phyloP scores from a whole-genome alignment of 2,329 filamentous ascomycete species.

The Aspergillus caelatus region DNA sequence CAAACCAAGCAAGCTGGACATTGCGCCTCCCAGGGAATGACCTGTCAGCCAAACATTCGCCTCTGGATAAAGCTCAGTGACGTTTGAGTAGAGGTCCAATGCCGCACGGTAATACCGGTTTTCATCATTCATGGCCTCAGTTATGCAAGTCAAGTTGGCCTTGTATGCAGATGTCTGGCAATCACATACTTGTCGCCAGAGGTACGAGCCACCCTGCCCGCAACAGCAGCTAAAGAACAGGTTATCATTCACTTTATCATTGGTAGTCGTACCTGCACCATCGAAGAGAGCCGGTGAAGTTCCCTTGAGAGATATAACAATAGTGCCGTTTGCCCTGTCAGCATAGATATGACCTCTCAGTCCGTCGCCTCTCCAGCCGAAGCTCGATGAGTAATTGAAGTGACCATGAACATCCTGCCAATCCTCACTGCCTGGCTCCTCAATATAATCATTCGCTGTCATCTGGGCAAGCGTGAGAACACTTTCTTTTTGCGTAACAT shows the following conservation, averaged over 20 bases:
- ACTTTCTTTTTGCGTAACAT: slow-evolving; percentile 82
- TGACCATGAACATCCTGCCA: slow-evolving; percentile 80
- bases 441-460: slow-evolving; percentile 85
- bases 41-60: slow-evolving; percentile 87
- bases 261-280: slow-evolving; percentile 93
- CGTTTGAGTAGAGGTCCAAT: slow-evolving; percentile 87
- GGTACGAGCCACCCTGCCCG: slow-evolving; percentile 85
- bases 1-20: slow-evolving; percentile 83
- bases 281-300: slow-evolving; percentile 90
- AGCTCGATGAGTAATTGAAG: slow-evolving; percentile 85
- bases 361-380: slow-evolving; percentile 90
- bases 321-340: slow-evolving; percentile 79
- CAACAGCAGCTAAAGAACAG: slow-evolving; percentile 98
- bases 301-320: slow-evolving; percentile 91
- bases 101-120: slow-evolving; percentile 90
- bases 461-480: slow-evolving; percentile 84
- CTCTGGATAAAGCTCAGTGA: slow-evolving; percentile 82
- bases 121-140: slow-evolving; percentile 73
- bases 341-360: slow-evolving; percentile 90
- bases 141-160: slow-evolving; percentile 90
- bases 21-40: slow-evolving; percentile 88
- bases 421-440: slow-evolving; percentile 69
- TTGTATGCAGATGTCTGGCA: slow-evolving; percentile 85
- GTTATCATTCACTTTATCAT: slow-evolving; percentile 98
- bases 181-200: slow-evolving; percentile 91